Conservation (phyloP, 1,284 basidiomycete genomes). For the Puccinia horiana region DNA sequence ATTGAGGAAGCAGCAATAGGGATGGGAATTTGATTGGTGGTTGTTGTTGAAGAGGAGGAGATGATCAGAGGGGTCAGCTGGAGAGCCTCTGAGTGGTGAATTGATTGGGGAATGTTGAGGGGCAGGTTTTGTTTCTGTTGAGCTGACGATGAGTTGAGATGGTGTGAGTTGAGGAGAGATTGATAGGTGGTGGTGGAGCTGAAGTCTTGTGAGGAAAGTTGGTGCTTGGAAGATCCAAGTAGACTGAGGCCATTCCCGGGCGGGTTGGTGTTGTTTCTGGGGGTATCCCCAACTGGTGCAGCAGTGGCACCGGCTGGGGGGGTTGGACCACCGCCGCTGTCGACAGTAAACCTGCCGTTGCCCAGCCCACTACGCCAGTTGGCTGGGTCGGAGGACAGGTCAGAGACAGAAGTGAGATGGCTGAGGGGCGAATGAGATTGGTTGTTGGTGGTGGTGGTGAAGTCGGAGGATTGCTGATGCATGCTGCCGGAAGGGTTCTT, state of each 20-base stretch:
- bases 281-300: neutral
- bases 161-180: neutral
- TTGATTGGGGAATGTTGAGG: neutral
- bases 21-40: neutral
- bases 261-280: neutral
- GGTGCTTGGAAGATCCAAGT: neutral
- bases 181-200: neutral
- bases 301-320: neutral
- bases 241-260: neutral
- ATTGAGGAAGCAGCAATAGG: neutral
- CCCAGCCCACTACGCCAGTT: conserved; percentile 41
- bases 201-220: neutral
- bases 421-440: neutral
- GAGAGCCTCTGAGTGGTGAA: neutral
- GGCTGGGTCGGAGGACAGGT: neutral
- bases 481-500: neutral
- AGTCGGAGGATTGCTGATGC: conserved; percentile 7
- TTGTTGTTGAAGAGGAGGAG: neutral
- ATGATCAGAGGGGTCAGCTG: neutral
- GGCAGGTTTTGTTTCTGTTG: neutral
- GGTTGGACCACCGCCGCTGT: conserved; percentile 31
- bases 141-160: neutral
- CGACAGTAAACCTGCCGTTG: conserved; percentile 43
- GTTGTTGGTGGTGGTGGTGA: neutral
- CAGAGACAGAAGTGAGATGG: neutral